phyloP scores from a whole-genome alignment of 148 eudicot genomes.

The Heliosperma pusillum region DNA sequence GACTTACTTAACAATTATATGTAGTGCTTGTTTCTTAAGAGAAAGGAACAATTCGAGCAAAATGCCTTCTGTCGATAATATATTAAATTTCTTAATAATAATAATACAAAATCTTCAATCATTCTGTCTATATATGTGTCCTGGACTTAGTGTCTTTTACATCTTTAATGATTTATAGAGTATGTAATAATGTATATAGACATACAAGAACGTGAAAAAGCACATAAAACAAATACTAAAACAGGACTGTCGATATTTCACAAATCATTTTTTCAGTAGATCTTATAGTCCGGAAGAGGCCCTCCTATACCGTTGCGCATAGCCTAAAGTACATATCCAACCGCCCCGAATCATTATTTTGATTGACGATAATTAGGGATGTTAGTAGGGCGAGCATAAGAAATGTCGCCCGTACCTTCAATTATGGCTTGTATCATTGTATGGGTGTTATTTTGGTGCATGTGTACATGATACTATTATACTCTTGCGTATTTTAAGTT shows the following conservation, averaged over 20 bases:
- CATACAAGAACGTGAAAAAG: not conserved
- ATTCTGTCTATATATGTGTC: not conserved
- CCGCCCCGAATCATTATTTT: not conserved
- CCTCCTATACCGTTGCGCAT: not conserved
- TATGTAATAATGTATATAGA: not conserved
- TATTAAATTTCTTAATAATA: not conserved
- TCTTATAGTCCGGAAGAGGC: not conserved
- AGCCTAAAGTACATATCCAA: not conserved
- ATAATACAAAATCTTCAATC: not conserved
- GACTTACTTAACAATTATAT: too few species aligned
- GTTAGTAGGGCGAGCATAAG: too few species aligned
- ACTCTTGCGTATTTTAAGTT: too few species aligned
- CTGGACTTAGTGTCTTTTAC: not conserved
- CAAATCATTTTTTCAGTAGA: not conserved
- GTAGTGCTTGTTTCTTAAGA: not conserved
- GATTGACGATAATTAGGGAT: too few species aligned
- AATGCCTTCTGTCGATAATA: not conserved
- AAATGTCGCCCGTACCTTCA: too few species aligned
- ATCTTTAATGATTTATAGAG: not conserved
- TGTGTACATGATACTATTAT: too few species aligned
- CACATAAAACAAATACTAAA: conserved; percentile 8
- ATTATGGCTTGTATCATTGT: too few species aligned
- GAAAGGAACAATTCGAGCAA: conserved; percentile 3
- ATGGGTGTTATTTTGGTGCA: too few species aligned
- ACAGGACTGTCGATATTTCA: not conserved